phyloP scores from a whole-genome alignment of 495 filamentous ascomycete genomes.

The Penicillium riverlandense region DNA sequence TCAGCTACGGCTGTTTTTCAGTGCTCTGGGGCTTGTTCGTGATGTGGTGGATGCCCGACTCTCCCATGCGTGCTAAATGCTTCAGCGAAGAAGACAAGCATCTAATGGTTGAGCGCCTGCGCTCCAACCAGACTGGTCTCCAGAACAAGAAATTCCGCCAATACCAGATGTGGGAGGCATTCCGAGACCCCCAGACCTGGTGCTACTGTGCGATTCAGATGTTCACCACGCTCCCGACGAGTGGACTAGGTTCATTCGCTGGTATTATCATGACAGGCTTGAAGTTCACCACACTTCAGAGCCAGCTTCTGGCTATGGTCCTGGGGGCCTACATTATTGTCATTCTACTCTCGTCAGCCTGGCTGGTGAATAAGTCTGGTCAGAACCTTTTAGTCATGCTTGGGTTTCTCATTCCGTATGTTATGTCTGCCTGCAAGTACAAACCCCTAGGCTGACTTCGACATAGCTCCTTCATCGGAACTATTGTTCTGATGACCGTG shows the following conservation, averaged over 20 bases:
- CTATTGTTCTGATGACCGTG: conserved; percentile 57
- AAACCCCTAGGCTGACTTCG: background rate
- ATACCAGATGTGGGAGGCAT: conserved; percentile 37
- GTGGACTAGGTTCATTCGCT: conserved; percentile 59
- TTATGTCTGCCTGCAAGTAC: conserved; percentile 23
- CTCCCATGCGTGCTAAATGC: conserved; percentile 41
- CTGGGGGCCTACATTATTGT: conserved; percentile 64
- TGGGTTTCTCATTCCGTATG: conserved; percentile 56
- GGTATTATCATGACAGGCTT: conserved; percentile 50
- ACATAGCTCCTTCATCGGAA: conserved; percentile 48
- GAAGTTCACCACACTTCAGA: conserved; percentile 34
- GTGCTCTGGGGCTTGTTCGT: conserved; percentile 45
- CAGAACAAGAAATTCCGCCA: conserved; percentile 44
- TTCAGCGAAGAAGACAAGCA: conserved; percentile 43
- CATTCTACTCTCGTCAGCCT: conserved; percentile 54
- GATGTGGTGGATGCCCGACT: conserved; percentile 41
- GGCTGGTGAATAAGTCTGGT: conserved; percentile 53
- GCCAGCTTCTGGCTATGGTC: conserved; percentile 55
- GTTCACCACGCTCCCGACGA: conserved; percentile 61
- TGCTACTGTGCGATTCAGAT: conserved; percentile 49
- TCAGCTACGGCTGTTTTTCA: conserved; percentile 48
- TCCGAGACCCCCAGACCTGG: conserved; percentile 37
- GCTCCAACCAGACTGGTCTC: conserved; percentile 47
- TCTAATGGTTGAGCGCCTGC: conserved; percentile 41
- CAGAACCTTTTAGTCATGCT: conserved; percentile 62